Base-by-base conservation (phyloP, 352 stramenopile genomes). In the Phytophthora chlamydospora region DNA sequence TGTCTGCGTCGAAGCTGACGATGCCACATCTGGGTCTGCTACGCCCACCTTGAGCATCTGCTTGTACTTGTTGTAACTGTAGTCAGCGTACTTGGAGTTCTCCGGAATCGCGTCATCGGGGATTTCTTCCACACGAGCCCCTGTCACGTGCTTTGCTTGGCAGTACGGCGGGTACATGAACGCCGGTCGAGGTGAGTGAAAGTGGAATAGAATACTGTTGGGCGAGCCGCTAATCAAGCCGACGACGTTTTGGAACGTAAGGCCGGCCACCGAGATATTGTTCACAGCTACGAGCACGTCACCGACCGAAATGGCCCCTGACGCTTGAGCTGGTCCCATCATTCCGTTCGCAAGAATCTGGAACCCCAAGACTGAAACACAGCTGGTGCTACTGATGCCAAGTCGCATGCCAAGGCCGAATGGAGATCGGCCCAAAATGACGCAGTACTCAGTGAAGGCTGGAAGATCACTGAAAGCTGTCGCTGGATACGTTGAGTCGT, bases 331-430 rank as follows among this genome's bases (percentile, higher is more conserved):
- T 6, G 88, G 86, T 13, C 88, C 88, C 4, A 93, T 74, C 62
- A 88, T 82, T 9, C 83, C 85, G 48, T 85, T 90, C 5, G 77
- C 51, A 11, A 96, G 73, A 16, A 62, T 61, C 43, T 96, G 88
- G 43, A 96, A 96, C 7, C 88, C 88, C 32, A 96, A 65, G n/a
- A 96, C 88, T 3, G 75, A 81, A 16, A 85, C 73, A 34, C 73
- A 80, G 16, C 68, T 85, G 45, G 86, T 74, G 36, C 78, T 82
- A 17, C 66, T 78, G 27, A 93, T 75, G 40, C 88, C 88, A 21
- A 96, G 66, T 17, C 88, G 86, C 81, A 96, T 90, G 10, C 88
- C 88, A 29, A 96, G 77, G 21, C 88, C 88, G n/a, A 91, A 74
- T 7, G 68, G 70, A 7, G 82, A 88, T 34, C 83, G 78, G 13